Conservation (phyloP, 2,329 filamentous ascomycete species). For the Neophaeococcomyces aloes region DNA sequence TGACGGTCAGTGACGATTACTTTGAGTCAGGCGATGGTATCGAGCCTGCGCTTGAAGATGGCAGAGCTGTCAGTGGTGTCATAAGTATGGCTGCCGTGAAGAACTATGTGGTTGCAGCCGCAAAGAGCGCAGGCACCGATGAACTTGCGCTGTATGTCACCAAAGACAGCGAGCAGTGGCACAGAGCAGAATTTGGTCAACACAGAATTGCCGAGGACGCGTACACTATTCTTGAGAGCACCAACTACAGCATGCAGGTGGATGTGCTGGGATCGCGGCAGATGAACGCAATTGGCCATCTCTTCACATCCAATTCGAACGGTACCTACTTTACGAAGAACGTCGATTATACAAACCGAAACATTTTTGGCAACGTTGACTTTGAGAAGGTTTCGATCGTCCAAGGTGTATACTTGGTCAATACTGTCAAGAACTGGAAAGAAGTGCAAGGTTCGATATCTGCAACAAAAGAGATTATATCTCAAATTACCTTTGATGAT, state of each 20-base stretch:
- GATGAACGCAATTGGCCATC: constrained; percentile 64
- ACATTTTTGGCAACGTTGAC: constrained; percentile 65
- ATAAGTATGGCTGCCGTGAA: constrained; percentile 75
- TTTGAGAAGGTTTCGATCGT: constrained; percentile 91
- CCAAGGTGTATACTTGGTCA: constrained; percentile 84
- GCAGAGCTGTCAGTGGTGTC: constrained; percentile 65
- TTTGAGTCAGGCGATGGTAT: constrained; percentile 52
- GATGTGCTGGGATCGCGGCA: constrained; percentile 68
- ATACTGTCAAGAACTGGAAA: constrained; percentile 76
- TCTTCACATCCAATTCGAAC: constrained; percentile 95
- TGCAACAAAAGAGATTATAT: constrained; percentile 57
- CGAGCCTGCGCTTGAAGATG: constrained; percentile 67
- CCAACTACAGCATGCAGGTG: constrained; percentile 94
- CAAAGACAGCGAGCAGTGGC: constrained; percentile 74
- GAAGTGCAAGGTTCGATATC: constrained; percentile 49
- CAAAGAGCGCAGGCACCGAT: constrained; percentile 65
- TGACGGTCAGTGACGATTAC: constrained; percentile 73
- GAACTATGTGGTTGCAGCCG: constrained; percentile 74
- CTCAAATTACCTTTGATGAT: constrained; percentile 89
- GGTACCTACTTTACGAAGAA: constrained; percentile 93
- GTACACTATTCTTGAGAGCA: constrained; percentile 90
- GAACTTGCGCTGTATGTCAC: constrained; percentile 90
- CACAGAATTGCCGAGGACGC: constrained; percentile 75
- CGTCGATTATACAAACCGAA: constrained; percentile 83
- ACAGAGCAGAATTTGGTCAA: constrained; percentile 77